Conservation (phyloP, 1,284 basidiomycete species). For the Lignosus rhinocerotis region DNA sequence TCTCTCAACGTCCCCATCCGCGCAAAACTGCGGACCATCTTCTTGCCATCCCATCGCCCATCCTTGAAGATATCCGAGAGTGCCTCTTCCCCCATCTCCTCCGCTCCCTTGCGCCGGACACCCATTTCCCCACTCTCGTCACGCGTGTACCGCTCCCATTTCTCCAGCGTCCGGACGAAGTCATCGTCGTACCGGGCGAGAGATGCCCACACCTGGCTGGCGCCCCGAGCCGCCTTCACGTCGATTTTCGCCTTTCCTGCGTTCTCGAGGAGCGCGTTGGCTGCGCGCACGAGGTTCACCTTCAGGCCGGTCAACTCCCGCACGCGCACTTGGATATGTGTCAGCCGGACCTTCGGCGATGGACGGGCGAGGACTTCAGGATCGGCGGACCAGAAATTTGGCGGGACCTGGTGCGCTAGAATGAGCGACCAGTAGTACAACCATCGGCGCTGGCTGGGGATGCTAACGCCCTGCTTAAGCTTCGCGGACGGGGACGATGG, state of each 20-base stretch:
- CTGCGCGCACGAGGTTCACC: slow-evolving; percentile 52
- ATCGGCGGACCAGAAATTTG: slow-evolving; percentile 43
- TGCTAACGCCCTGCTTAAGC: slow-evolving; percentile 67
- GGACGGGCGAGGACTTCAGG: slow-evolving; percentile 22
- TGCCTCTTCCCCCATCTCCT: slow-evolving; percentile 38
- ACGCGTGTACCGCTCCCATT: slow-evolving; percentile 58
- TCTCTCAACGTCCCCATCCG: slow-evolving; percentile 48
- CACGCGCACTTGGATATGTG: slow-evolving; percentile 57
- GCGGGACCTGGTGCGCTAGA: slow-evolving; percentile 55
- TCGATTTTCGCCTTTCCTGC: slow-evolving; percentile 36
- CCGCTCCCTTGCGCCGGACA: slow-evolving; percentile 37
- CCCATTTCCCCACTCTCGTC: slow-evolving; percentile 43
- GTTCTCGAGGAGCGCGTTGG: slow-evolving; percentile 53
- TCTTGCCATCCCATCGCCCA: slow-evolving; percentile 66
- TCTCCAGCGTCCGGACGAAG: slow-evolving; percentile 60
- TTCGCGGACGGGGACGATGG: slow-evolving; percentile 43
- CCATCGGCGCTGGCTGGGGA: slow-evolving; percentile 74
- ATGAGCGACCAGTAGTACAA: slow-evolving; percentile 72
- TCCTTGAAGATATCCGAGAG: slow-evolving; percentile 48
- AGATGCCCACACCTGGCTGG: slow-evolving; percentile 67
- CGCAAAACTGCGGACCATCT: slow-evolving; percentile 79
- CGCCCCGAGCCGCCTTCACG: slow-evolving; percentile 24
- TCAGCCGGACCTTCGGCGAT: slow-evolving; percentile 41
- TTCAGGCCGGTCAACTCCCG: slow-evolving; percentile 53
- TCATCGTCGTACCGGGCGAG: slow-evolving; percentile 77